Conservation (phyloP, 768 basidiomycete species). For the Tephrocybe sp. region DNA sequence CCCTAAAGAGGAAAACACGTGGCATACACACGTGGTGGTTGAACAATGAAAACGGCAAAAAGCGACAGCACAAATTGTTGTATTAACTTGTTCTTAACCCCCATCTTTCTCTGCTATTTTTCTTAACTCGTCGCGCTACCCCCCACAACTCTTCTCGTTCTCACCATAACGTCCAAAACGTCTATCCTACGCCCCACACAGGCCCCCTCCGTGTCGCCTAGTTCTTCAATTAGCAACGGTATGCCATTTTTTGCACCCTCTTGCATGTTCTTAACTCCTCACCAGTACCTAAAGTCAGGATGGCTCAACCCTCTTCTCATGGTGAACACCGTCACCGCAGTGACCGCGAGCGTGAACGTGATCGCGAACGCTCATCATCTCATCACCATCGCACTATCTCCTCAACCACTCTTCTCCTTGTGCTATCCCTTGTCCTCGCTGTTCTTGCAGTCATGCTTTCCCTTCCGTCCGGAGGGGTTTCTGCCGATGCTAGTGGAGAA, state of each 20-base stretch:
- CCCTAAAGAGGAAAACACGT: slow-evolving; percentile 25
- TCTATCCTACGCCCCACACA: slow-evolving; percentile 58
- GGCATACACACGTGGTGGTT: slow-evolving; percentile 45
- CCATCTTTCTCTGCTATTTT: slow-evolving; percentile 18
- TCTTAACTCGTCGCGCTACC: slow-evolving; percentile 25
- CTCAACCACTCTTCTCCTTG: slow-evolving; percentile 84
- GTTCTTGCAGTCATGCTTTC: slow-evolving; percentile 92
- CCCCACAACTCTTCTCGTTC: slow-evolving; percentile 22
- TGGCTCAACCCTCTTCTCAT: slow-evolving; percentile 85
- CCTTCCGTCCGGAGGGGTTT: slow-evolving; percentile 55
- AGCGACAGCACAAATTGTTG: slow-evolving; percentile 15
- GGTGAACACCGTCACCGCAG: slow-evolving; percentile 57
- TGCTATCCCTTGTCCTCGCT: slow-evolving; percentile 82
- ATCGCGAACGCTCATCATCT: slow-evolving; percentile 55
- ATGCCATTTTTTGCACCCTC: slow-evolving; percentile 18
- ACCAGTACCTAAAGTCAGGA: slow-evolving; percentile 57
- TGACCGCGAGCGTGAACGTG: slow-evolving; percentile 34
- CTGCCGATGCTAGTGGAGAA: slow-evolving; percentile 34
- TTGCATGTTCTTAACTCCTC: slow-evolving; percentile 10
- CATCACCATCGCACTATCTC: slow-evolving; percentile 86
- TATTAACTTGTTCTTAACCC: slow-evolving; percentile 29
- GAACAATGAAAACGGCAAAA: slow-evolving; percentile 46
- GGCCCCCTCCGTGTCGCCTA: slow-evolving; percentile 77
- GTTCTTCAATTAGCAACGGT: slow-evolving; percentile 51
- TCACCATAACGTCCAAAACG: slow-evolving; percentile 51